These are phyloP conservation scores for Croton laevigatus DNA, from an alignment of 441 rosid genomes.

Conservation along the genomic window DNA sequence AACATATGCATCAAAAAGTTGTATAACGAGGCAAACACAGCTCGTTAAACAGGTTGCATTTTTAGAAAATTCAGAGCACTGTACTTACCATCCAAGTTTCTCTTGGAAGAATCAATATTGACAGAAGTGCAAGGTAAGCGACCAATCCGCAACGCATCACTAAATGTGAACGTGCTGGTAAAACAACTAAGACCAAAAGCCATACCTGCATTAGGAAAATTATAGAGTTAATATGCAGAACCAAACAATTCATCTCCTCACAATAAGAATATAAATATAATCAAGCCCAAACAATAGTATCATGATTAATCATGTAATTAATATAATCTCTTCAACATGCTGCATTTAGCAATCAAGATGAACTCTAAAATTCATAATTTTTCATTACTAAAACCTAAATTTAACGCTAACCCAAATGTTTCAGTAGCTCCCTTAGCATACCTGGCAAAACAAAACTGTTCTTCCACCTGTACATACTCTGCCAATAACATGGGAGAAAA, in stretches of 20 bases:
- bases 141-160: slow-evolving; percentile 79
- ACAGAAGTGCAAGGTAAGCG: slow-evolving; percentile 53
- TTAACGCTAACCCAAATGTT: background rate
- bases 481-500: too few relatives aligned
- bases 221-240: background rate
- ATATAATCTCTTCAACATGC: background rate
- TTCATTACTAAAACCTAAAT: background rate
- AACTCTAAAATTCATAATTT: background rate
- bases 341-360: background rate
- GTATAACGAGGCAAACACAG: background rate
- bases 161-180: slow-evolving; percentile 79
- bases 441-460: background rate
- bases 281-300: background rate
- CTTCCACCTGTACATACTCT: background rate
- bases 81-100: slow-evolving; percentile 66
- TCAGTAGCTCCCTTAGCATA: background rate
- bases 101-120: slow-evolving; percentile 69
- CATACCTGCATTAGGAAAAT: slow-evolving; percentile 60
- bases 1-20: background rate
- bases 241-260: background rate
- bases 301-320: background rate
- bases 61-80: background rate
- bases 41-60: background rate
- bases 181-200: slow-evolving; percentile 77
- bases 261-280: background rate